Evolutionary conservation across 1,284 basidiomycete species (phyloP), one percentile per base, ranked within the genome.

Genomic region (Austroboletus niveus): DNA sequence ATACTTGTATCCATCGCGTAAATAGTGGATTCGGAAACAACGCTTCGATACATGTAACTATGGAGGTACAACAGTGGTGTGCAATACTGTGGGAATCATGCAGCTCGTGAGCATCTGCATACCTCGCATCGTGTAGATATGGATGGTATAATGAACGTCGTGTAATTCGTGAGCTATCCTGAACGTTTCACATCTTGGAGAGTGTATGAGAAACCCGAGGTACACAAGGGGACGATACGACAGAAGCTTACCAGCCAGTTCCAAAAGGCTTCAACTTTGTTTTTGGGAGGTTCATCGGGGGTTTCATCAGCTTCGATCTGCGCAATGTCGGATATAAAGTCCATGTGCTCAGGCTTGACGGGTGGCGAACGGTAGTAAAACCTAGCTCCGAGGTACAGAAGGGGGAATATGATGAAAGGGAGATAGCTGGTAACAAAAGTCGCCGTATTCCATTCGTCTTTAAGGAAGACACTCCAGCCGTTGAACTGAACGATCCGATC

Each of bases 361-460:
- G 74, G 66, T 11, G 77, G 71, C 27, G 72, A 67, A 60, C 74
- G 77, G 64, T 80, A 80, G 61, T 71, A 77, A 24, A 81, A 60
- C 59, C 79, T 81, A 51, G 82, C 78, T 8, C 72, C 79, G 42
- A 80, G 8, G 69, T 89, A 94, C 42, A 94, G 66, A 52, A 92
- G 55, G 17, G 89, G 86, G 81, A 93, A 94, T 45, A 89, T 58
- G n/a, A 70, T 70, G 43, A 93, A 70, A 35, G 92, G 89, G 35
- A 95, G 65, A 69, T 94, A 94, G 65, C 83, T 87, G 42, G 89
- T 91, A 45, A 93, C 76, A 56, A 91, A 89, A 2, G 69, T 78
- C 43, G 76, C 81, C 4, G 75, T 75, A 17, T 67, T 64, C 85
- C 89, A 89, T 12, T 73, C 63, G 39, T 74, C 80, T 57, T 78